Evolutionary conservation across 176 grass and related monocot species (phyloP).

Genomic region (Phyllostachys edulis): DNA sequence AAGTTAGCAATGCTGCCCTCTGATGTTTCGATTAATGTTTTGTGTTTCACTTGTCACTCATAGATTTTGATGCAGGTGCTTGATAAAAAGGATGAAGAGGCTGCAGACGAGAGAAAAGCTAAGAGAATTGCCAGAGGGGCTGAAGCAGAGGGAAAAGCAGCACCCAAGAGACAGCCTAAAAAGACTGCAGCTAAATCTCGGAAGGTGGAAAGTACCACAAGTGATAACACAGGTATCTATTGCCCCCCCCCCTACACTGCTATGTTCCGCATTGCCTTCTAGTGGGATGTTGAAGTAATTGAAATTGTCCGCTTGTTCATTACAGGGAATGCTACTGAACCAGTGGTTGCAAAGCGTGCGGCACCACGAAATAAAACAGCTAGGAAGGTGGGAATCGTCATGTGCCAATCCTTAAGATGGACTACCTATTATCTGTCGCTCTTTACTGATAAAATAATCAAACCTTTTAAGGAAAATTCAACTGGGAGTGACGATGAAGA

Average conservation of each 20-base stretch:
- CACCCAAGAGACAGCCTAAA: constrained; percentile 44
- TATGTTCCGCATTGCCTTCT: background rate
- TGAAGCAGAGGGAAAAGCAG: background rate
- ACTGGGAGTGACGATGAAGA: constrained; percentile 51
- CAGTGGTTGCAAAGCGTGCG: constrained; percentile 24
- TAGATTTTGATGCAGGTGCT: constrained; percentile 35
- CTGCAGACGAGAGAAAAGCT: constrained; percentile 19
- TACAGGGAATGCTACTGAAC: constrained; percentile 26
- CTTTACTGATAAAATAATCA: background rate
- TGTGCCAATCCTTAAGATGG: background rate
- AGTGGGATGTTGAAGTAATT: background rate
- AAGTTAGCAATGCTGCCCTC: constrained; percentile 44
- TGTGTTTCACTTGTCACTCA: background rate
- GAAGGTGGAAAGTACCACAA: background rate
- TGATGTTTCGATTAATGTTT: background rate
- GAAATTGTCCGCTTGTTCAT: background rate
- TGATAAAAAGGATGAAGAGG: constrained; percentile 33
- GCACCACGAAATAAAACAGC: constrained; percentile 39
- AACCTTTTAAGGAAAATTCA: constrained; percentile 33
- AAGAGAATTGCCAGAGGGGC: constrained; percentile 3
- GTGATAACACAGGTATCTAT: constrained; percentile 14
- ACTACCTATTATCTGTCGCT: background rate
- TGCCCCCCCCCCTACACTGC: no score
- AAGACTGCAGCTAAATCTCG: constrained; percentile 40
- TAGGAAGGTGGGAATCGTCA: constrained; percentile 39